These are phyloP conservation scores for Kentomonas sorsogonicus DNA, from an alignment of 208 protist species.

Conservation along the genomic window DNA sequence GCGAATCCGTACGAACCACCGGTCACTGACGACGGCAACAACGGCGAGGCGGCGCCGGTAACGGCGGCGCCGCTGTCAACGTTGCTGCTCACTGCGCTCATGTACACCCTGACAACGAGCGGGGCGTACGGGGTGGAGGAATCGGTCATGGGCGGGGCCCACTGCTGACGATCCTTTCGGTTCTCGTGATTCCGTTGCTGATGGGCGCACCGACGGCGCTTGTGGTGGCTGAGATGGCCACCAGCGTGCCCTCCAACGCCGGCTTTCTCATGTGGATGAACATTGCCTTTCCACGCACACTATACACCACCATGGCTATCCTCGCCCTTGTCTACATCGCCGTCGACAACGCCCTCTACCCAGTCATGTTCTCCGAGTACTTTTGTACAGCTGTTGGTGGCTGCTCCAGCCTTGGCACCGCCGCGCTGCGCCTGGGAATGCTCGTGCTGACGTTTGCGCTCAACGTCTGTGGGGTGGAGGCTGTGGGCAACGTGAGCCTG, in stretches of 20 bases:
- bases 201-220: constrained; percentile 64
- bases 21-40: not conserved
- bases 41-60: not conserved
- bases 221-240: constrained; percentile 68
- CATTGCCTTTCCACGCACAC: constrained; percentile 42
- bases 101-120: constrained; percentile 78
- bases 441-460: constrained; percentile 44
- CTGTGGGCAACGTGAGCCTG: constrained; percentile 58
- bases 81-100: constrained; percentile 65
- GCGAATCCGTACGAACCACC: too few species aligned
- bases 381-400: constrained; percentile 43
- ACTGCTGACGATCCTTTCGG: constrained; percentile 52
- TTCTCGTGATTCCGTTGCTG: constrained; percentile 64
- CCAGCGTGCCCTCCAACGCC: constrained; percentile 65
- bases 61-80: constrained; percentile 31
- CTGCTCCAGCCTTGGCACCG: constrained; percentile 20
- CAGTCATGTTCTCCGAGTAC: constrained; percentile 79
- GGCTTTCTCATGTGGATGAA: constrained; percentile 78
- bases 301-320: constrained; percentile 68
- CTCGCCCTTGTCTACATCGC: constrained; percentile 55
- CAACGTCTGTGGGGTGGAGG: constrained; percentile 61
- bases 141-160: constrained; percentile 74
- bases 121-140: constrained; percentile 80
- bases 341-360: constrained; percentile 74
- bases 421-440: constrained; percentile 39